Evolutionary conservation across 2,329 filamentous ascomycete species (phyloP).

Genomic region (Zelopaecilomyces penicillatus): DNA sequence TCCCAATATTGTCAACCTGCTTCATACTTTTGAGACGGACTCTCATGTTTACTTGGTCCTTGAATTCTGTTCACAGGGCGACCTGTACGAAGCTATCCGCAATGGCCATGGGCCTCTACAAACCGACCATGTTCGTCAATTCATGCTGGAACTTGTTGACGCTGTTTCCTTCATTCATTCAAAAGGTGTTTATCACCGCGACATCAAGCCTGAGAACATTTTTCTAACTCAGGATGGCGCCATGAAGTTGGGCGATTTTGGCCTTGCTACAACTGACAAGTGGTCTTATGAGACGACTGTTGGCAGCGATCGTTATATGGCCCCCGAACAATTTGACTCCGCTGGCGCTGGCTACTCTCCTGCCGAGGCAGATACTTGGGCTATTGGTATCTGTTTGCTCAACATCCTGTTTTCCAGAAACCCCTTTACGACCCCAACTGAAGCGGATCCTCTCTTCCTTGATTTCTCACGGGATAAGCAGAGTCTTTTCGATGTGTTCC

Average conservation of each 20-base stretch:
- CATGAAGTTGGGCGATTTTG: slow-evolving; percentile 97
- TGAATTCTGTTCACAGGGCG: slow-evolving; percentile 90
- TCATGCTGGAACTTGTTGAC: slow-evolving; percentile 91
- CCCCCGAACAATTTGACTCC: slow-evolving; percentile 94
- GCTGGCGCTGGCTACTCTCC: slow-evolving; percentile 82
- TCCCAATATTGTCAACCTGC: slow-evolving; percentile 86
- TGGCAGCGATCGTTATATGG: slow-evolving; percentile 98
- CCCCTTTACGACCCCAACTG: slow-evolving; percentile 83
- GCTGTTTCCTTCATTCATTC: slow-evolving; percentile 85
- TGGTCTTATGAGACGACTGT: slow-evolving; percentile 93
- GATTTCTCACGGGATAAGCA: slow-evolving; percentile 93
- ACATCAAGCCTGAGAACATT: slow-evolving; percentile 99
- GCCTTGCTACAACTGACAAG: slow-evolving; percentile 77
- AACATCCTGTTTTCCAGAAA: slow-evolving; percentile 97
- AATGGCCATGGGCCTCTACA: slow-evolving; percentile 79
- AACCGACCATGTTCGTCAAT: slow-evolving; percentile 92
- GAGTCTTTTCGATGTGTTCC: slow-evolving; percentile 95
- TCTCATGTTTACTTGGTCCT: slow-evolving; percentile 86
- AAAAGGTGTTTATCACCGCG: slow-evolving; percentile 88
- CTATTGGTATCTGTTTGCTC: slow-evolving; percentile 89
- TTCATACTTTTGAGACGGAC: slow-evolving; percentile 86
- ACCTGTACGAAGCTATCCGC: slow-evolving; percentile 95
- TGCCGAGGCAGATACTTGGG: slow-evolving; percentile 91
- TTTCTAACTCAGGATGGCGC: slow-evolving; percentile 79
- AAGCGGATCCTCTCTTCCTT: slow-evolving; percentile 84